Evolutionary conservation across 2,329 filamentous ascomycete species (phyloP), one percentile per base, ranked within the genome.

Genomic region (Teratosphaeriaceae sp.): DNA sequence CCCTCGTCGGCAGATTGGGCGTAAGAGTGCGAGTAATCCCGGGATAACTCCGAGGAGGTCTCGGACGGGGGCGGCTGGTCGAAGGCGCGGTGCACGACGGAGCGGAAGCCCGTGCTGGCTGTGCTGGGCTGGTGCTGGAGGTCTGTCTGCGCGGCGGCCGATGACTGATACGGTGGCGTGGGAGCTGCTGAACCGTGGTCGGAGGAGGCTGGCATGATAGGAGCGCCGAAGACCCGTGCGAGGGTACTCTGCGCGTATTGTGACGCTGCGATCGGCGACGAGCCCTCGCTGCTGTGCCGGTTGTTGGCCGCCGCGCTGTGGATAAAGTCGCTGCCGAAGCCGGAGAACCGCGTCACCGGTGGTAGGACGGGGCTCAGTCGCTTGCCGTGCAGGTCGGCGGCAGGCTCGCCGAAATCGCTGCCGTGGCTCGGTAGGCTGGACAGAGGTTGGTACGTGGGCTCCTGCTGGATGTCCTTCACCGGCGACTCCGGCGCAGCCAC

Each of bases 31-130:
- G 58, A 59, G 41, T 67, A 68, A n/a, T 61, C 64, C 42, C 65
- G 63, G 26, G 74, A 74, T 31, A 71, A n/a, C n/a, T 72, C 65
- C 5, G 67, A 70, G 5, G 68, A 70, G 27, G n/a, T 73, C 27
- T 77, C 75, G 47, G 79, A 72, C 20, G 64, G 68, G 36, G n/a
- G n/a, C n/a, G n/a, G n/a, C n/a, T 72, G 69, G 54, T 82, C 79
- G 55, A 84, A 84, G 13, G 80, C 80, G 57, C 81, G 75, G 52
- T 82, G 70, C 3, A 84, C 80, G 12, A 78, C 75, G 12, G 54
- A 56, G 19, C 65, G 65, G 54, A 78, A 79, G n/a, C 76, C 56
- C 5, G 45, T 40, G 20, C 52, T 56, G 3, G 72, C 51, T 5
- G 43, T 33, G 27, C 54, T 57, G 5, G 72, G 51, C 5, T 42